Evolutionary conservation across 345 rosid species (phyloP), one percentile per base, ranked within the genome.

Genomic region (Eucalyptus shirleyi): DNA sequence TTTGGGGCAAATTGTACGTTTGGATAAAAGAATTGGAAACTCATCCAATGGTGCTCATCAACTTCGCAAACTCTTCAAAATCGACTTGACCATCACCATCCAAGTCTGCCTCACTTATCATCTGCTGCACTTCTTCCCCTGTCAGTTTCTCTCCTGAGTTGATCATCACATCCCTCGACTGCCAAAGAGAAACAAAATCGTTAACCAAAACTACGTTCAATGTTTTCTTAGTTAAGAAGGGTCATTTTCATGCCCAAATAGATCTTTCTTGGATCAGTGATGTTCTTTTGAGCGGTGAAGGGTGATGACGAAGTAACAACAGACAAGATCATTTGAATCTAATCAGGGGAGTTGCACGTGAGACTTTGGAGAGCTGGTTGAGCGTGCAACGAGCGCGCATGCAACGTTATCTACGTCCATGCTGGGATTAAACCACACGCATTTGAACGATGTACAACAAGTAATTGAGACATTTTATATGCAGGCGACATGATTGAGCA

Each of bases 71-170:
- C 87, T 96, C 99, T 26, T 96, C 98, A 82, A 92, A 97, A 83
- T 95, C 94, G 89, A 97, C 99, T 87, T 95, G 99, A 42, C 99
- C 99, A 92, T 97, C 99, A 34, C 98, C 99, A 87, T 96, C 99
- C 93, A 97, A 92, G 86, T 97, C 99, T 32, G 99, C 99, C 92
- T 97, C 99, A 49, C 93, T 92, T 89, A 97, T 93, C 99, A 96
- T 97, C 93, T 96, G 98, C 81, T 92, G 92, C 30, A 94, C 97
- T 50, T 96, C 99, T 89, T 97, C 98, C 59, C 93, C 97, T 2
- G 95, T 95, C 26, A 97, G 92, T 89, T 96, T 97, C 90, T 97
- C 99, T 5, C 99, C 99, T 45, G 95, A 94, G 92, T 95, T 96
- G 90, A 96, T 97, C 99, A 96, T 96, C 50, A 95, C 99, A 88